These are phyloP conservation scores for Didymella sp. DNA, from an alignment of 2,329 filamentous ascomycete species.

Conservation along the genomic window DNA sequence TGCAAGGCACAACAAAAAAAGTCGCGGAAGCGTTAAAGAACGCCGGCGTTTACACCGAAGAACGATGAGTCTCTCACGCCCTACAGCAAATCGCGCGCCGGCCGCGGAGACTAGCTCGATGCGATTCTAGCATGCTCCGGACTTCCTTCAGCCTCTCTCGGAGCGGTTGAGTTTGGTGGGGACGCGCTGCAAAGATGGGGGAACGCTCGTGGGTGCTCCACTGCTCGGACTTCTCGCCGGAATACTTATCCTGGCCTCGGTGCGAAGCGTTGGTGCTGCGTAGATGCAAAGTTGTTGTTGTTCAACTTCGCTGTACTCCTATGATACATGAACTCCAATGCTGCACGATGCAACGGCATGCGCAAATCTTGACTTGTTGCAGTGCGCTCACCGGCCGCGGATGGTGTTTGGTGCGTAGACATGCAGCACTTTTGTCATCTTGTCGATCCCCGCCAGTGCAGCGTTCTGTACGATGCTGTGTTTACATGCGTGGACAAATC, in stretches of 20 bases:
- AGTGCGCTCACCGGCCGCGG: conserved; percentile 14
- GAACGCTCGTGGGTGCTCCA: conserved; percentile 8
- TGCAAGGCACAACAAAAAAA: conserved; percentile 6
- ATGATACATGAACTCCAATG: too few relatives aligned
- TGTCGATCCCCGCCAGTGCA: conserved; percentile 12
- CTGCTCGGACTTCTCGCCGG: conserved; percentile 19
- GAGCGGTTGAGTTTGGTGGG: conserved; percentile 7
- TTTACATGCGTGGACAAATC: too few relatives aligned
- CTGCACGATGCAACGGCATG: neutral
- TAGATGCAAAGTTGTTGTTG: too few relatives aligned
- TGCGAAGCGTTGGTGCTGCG: too few relatives aligned
- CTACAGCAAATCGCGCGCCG: conserved; percentile 20
- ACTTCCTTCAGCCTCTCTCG: neutral
- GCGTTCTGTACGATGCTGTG: neutral
- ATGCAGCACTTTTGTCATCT: conserved; percentile 5
- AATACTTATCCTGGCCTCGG: neutral
- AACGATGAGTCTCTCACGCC: neutral
- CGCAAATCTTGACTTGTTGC: neutral
- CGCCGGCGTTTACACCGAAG: conserved; percentile 3
- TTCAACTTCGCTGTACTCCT: too few relatives aligned
- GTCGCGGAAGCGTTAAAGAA: neutral
- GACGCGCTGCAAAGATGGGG: conserved; percentile 11
- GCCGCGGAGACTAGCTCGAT: conserved; percentile 32
- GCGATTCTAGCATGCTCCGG: neutral
- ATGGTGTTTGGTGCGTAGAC: conserved; percentile 11